Conservation (phyloP, 805 yeast genomes). For the Wickerhamiella parazyma region DNA sequence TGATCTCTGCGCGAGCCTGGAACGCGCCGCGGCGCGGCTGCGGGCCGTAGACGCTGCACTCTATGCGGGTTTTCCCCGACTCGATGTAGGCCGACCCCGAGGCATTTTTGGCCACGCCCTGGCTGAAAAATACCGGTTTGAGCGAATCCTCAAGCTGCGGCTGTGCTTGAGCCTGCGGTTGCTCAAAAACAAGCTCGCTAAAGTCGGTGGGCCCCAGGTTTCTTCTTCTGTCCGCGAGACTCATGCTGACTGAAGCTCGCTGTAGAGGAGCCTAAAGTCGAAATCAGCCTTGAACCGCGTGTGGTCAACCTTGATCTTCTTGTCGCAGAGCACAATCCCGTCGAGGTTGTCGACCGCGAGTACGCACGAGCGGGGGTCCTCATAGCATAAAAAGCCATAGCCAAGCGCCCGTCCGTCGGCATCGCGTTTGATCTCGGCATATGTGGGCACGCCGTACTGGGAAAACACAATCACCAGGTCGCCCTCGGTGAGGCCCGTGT, state of each 20-base stretch:
- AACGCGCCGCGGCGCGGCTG: constrained; percentile 69
- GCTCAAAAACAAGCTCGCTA: constrained; percentile 34
- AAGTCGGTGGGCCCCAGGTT: constrained; percentile 71
- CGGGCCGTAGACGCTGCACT: constrained; percentile 76
- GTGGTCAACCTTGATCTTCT: constrained; percentile 3
- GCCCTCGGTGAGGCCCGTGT: constrained; percentile 50
- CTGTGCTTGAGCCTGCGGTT: constrained; percentile 15
- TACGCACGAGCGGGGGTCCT: constrained; percentile 63
- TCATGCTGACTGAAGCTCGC: constrained; percentile 14
- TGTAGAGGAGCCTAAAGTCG: neutral
- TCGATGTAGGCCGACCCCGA: constrained; percentile 79
- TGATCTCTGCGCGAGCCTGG: constrained; percentile 48
- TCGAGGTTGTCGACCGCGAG: constrained; percentile 83
- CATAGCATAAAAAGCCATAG: constrained; percentile 72
- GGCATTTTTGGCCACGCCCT: constrained; percentile 55
- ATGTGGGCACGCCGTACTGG: constrained; percentile 79
- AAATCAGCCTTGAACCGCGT: neutral
- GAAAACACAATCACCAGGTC: constrained; percentile 71
- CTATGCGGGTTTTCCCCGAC: constrained; percentile 42
- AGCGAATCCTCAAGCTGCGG: constrained; percentile 19
- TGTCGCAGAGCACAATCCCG: constrained; percentile 31
- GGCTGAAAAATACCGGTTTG: constrained; percentile 40
- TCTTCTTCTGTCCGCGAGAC: constrained; percentile 59
- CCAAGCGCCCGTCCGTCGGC: constrained; percentile 53
- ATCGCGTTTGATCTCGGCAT: constrained; percentile 56